These are phyloP conservation scores for Angomonas ambiguus DNA, from an alignment of 208 protist genomes.

Conservation along the genomic window DNA sequence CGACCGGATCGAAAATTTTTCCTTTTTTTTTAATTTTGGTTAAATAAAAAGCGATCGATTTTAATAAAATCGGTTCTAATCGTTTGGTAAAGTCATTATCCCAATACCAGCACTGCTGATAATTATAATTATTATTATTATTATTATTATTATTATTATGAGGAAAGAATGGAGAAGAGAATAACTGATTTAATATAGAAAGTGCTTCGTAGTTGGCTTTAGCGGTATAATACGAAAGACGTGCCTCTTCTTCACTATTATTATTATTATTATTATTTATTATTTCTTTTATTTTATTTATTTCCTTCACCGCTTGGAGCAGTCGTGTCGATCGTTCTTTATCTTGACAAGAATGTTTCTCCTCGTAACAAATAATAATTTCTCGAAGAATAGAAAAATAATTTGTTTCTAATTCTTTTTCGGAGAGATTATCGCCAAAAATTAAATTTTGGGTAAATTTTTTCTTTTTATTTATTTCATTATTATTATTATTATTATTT, in stretches of 20 bases:
- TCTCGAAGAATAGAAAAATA: neutral
- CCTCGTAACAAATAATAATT: neutral
- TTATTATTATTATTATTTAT: constrained; percentile 3
- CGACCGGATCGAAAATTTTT: constrained; percentile 73
- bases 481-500: constrained; percentile 3
- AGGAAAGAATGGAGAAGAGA: neutral
- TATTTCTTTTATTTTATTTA: neutral
- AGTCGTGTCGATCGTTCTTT: neutral
- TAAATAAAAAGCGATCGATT: constrained; percentile 69
- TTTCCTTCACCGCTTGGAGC: neutral
- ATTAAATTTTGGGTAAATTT: neutral
- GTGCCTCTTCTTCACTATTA: neutral
- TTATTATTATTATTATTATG: neutral
- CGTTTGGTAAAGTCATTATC: constrained; percentile 48
- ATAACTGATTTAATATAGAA: too few species aligned
- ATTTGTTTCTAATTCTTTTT: neutral
- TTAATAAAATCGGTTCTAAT: constrained; percentile 54
- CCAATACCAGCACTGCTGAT: constrained; percentile 37
- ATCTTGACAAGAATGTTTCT: too few species aligned
- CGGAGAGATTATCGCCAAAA: neutral
- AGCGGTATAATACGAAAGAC: too few species aligned
- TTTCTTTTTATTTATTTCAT: too few species aligned
- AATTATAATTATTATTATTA: constrained; percentile 4
- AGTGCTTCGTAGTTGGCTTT: too few species aligned
- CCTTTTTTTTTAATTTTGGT: constrained; percentile 42